Evolutionary conservation across 2,329 filamentous ascomycete species (phyloP).

Genomic region (Stylonectria norvegica): DNA sequence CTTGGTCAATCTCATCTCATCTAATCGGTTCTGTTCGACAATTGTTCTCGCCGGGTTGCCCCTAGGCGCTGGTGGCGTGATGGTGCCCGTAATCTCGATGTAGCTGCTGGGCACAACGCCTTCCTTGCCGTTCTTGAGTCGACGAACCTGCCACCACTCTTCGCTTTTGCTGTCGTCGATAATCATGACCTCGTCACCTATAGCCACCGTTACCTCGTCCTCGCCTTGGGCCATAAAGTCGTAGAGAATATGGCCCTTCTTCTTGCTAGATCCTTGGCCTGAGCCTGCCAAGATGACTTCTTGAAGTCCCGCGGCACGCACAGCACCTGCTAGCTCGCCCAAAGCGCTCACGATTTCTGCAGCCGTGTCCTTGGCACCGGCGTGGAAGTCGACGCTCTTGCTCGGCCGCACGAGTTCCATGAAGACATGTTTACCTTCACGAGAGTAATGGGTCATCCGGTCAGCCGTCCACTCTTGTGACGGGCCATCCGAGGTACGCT

Average conservation of each 20-base stretch:
- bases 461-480: constrained; percentile 93
- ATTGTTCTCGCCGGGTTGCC: constrained; percentile 53
- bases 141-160: constrained; percentile 96
- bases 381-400: constrained; percentile 95
- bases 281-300: constrained; percentile 83
- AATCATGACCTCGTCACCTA: constrained; percentile 86
- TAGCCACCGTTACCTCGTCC: constrained; percentile 88
- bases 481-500: constrained; percentile 76
- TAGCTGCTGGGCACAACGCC: constrained; percentile 97
- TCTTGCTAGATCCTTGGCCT: constrained; percentile 55
- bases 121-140: constrained; percentile 87
- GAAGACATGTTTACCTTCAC: constrained; percentile 97
- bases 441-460: constrained; percentile 94
- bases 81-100: constrained; percentile 76
- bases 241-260: constrained; percentile 83
- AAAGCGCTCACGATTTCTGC: constrained; percentile 86
- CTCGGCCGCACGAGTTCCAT: constrained; percentile 87
- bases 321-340: constrained; percentile 83
- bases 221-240: constrained; percentile 97
- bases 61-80: constrained; percentile 49
- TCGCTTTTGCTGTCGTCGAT: constrained; percentile 89
- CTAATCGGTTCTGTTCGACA: constrained; percentile 72
- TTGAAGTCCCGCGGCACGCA: constrained; percentile 75
- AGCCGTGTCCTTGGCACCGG: constrained; percentile 93
- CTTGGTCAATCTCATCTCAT: constrained; percentile 80